Conservation (phyloP, 257 asterid species). For the Capsicum pubescens region DNA sequence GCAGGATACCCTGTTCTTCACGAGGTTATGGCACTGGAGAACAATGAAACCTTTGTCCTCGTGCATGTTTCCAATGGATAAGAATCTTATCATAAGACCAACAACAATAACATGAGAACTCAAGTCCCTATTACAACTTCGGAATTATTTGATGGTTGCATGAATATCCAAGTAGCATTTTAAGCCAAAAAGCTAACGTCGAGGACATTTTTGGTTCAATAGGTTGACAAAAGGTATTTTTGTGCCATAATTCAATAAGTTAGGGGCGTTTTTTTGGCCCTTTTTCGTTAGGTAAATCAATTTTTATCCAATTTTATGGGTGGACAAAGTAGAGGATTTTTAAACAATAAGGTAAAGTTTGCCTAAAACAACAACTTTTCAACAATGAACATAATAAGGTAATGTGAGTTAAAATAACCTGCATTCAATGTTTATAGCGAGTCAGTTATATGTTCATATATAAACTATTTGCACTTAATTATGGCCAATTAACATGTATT, state of each 20-base stretch:
- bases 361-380: neutral
- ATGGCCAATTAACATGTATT: neutral
- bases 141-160: neutral
- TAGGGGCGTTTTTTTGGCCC: neutral
- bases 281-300: neutral
- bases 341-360: neutral
- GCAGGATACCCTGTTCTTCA: conserved; percentile 15
- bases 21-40: conserved; percentile 15
- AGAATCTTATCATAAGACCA: neutral
- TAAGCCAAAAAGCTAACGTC: neutral
- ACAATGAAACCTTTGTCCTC: conserved; percentile 9
- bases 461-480: too few relatives aligned
- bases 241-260: neutral
- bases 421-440: neutral
- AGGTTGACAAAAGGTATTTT: neutral
- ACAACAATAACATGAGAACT: neutral
- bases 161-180: neutral
- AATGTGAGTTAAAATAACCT: neutral
- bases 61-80: neutral
- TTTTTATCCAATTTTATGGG: neutral
- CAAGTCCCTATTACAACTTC: neutral
- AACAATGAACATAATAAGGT: neutral
- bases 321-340: neutral
- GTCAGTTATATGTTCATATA: too few relatives aligned
- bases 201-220: neutral